Percentiles rank a stretch among this genome's conserved stretches.
Evolutionary conservation across 2,329 filamentous ascomycete genomes (phyloP).

Genomic region (Scedosporium boydii): DNA sequence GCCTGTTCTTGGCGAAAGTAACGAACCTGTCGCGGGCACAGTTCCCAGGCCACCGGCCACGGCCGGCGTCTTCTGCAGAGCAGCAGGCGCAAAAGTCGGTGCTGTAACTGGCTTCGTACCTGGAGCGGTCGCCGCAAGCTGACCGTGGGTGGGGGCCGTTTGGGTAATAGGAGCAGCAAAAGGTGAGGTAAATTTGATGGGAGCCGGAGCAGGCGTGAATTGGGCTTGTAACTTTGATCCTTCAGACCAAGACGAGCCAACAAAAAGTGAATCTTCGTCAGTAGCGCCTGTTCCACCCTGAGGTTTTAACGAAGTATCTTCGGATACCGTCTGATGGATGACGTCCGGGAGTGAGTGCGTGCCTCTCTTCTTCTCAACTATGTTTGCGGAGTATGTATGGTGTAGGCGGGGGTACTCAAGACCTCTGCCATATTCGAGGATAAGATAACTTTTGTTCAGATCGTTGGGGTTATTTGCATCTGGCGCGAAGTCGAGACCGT

Average conservation of each 20-base stretch:
- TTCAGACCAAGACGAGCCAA: not conserved
- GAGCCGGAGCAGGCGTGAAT: not conserved
- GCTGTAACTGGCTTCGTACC: too few relatives aligned
- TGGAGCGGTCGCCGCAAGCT: too few relatives aligned
- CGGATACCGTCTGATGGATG: slow-evolving; percentile 46
- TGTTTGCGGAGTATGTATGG: slow-evolving; percentile 43
- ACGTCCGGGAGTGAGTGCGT: slow-evolving; percentile 40
- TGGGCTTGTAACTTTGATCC: not conserved
- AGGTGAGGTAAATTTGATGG: not conserved
- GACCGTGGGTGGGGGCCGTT: not conserved
- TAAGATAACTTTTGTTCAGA: slow-evolving; percentile 27
- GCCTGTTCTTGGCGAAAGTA: too few relatives aligned
- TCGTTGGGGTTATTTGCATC: slow-evolving; percentile 24
- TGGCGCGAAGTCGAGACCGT: slow-evolving; percentile 41
- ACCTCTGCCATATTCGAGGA: slow-evolving; percentile 32
- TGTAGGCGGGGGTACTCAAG: slow-evolving; percentile 40
- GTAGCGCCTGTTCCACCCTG: not conserved
- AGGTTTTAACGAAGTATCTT: slow-evolving; percentile 17
- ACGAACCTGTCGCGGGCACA: too few relatives aligned
- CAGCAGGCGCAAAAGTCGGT: too few relatives aligned
- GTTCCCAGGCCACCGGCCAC: too few relatives aligned
- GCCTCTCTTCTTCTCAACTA: slow-evolving; percentile 54
- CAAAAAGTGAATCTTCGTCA: slow-evolving; percentile 1
- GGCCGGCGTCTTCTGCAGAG: too few relatives aligned
- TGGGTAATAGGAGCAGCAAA: not conserved